phyloP scores from a whole-genome alignment of 2,329 filamentous ascomycete genomes.

The Pseudogymnoascus sp. region DNA sequence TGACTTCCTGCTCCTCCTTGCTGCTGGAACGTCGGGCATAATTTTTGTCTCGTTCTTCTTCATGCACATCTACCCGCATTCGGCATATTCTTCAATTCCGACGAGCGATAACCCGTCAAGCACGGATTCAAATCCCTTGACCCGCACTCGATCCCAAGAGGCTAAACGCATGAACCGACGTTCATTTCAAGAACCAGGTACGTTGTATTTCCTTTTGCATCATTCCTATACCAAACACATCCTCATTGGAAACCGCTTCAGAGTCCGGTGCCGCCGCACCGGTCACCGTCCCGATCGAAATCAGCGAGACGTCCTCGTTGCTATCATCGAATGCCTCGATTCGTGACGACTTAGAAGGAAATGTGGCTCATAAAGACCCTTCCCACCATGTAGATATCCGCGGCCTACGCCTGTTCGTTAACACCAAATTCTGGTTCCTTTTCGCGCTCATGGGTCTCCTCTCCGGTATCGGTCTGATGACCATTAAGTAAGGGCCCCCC shows the following conservation, averaged over 20 bases:
- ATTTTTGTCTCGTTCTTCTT: slow-evolving; percentile 77
- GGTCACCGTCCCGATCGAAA: slow-evolving; percentile 29
- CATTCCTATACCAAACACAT: slow-evolving; percentile 22
- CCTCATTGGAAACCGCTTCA: slow-evolving; percentile 22
- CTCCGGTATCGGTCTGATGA: slow-evolving; percentile 92
- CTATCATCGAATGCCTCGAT: slow-evolving; percentile 52
- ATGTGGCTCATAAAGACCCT: slow-evolving; percentile 59
- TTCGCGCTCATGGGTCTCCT: slow-evolving; percentile 84
- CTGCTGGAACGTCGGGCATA: slow-evolving; percentile 68
- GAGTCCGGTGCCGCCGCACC: slow-evolving; percentile 23
- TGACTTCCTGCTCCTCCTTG: slow-evolving; percentile 70
- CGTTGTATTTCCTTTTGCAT: slow-evolving; percentile 34
- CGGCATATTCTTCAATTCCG: slow-evolving; percentile 35
- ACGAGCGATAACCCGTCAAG: slow-evolving; percentile 27
- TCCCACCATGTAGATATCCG: slow-evolving; percentile 85
- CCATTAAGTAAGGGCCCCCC: slow-evolving; percentile 73
- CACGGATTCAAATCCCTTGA: slow-evolving; percentile 27
- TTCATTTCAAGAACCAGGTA: slow-evolving; percentile 54
- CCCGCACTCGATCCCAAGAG: slow-evolving; percentile 38
- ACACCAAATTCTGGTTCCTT: slow-evolving; percentile 80
- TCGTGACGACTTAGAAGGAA: slow-evolving; percentile 30
- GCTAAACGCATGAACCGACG: slow-evolving; percentile 32
- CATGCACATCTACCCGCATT: slow-evolving; percentile 61
- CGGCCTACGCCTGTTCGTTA: slow-evolving; percentile 64
- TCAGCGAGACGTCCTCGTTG: slow-evolving; percentile 73